Evolutionary conservation across 805 yeast genomes (phyloP).

Genomic region (Jamesozyma lodderae): DNA sequence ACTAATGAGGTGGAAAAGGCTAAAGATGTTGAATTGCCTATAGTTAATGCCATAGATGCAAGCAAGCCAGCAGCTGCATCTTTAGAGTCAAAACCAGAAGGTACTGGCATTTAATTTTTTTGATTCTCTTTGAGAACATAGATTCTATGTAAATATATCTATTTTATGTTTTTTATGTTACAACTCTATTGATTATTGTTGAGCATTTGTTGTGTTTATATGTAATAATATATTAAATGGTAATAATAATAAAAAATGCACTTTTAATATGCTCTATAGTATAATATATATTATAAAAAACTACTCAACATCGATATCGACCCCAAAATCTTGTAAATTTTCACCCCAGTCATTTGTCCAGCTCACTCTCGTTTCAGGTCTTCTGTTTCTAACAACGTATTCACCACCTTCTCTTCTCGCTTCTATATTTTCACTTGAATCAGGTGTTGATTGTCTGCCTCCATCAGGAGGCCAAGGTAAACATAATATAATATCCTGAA

Average conservation of each 20-base stretch:
- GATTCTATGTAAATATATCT: no score
- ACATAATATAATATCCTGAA: slow-evolving; percentile 48
- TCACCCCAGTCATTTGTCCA: slow-evolving; percentile 87
- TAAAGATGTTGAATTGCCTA: no score
- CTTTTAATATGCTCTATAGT: not conserved
- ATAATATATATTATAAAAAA: not conserved
- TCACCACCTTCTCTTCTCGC: slow-evolving; percentile 21
- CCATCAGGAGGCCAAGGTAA: slow-evolving; percentile 96
- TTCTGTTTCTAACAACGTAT: slow-evolving; percentile 27
- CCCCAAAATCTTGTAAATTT: slow-evolving; percentile 75
- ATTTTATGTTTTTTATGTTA: no score
- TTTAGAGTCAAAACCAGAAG: no score
- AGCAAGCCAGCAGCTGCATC: no score
- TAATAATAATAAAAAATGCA: no score
- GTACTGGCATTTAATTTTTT: no score
- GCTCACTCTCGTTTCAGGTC: slow-evolving; percentile 32
- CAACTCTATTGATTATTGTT: no score
- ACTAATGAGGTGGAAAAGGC: no score
- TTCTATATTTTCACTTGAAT: slow-evolving; percentile 8
- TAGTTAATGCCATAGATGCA: no score
- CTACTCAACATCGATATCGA: slow-evolving; percentile 60
- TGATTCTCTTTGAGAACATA: no score
- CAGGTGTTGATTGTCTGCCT: slow-evolving; percentile 29
- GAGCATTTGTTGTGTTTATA: no score
- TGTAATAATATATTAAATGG: not conserved